phyloP scores from a whole-genome alignment of 164 flowering plant genomes.

The Liquidambar formosana region DNA sequence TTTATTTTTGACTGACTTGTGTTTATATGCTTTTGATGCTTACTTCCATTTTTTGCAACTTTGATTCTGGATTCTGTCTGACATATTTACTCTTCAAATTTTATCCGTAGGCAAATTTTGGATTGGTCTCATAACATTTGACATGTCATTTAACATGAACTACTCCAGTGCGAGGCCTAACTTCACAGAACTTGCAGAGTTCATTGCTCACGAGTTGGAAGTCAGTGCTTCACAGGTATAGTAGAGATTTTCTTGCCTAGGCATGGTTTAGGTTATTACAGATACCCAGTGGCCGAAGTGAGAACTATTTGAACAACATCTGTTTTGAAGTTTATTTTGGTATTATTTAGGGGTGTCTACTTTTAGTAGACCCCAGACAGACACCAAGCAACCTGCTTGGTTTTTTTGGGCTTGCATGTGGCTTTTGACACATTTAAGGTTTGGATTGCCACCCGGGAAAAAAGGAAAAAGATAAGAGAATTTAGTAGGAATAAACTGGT shows the following conservation, averaged over 20 bases:
- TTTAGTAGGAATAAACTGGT: too few relatives aligned
- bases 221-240: constrained; percentile 69
- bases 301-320: background rate
- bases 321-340: background rate
- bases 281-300: background rate
- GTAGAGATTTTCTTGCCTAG: background rate
- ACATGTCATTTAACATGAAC: constrained; percentile 51
- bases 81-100: constrained; percentile 14
- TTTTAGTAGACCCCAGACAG: background rate
- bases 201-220: constrained; percentile 57
- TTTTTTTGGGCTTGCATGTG: background rate
- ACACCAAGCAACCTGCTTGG: too few relatives aligned
- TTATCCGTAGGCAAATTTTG: constrained; percentile 38
- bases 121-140: constrained; percentile 58
- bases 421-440: too few relatives aligned
- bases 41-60: background rate
- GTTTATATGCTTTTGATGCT: too few relatives aligned
- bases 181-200: constrained; percentile 46
- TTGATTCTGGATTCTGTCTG: constrained; percentile 1
- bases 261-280: background rate
- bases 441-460: too few relatives aligned
- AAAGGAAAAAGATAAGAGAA: too few relatives aligned
- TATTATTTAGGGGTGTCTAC: background rate
- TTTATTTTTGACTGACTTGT: too few relatives aligned
- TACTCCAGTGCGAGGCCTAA: constrained; percentile 52